Evolutionary conservation across 768 basidiomycete species (phyloP), one percentile per base, ranked within the genome.

Genomic region (Tulasnella sp.): DNA sequence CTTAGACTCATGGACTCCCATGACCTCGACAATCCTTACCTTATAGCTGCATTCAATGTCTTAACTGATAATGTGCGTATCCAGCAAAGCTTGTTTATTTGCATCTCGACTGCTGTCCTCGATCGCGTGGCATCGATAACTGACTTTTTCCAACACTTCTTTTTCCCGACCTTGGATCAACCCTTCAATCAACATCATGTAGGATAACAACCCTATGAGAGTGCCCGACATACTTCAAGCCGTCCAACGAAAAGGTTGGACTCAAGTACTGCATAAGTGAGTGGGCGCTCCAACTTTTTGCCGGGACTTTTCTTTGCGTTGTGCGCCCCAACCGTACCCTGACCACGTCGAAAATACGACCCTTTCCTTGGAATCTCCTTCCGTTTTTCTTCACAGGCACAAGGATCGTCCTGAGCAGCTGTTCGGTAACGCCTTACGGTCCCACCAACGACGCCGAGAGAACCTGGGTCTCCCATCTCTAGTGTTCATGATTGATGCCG

Each of bases 31-130:
- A 59, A 59, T 50, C 57, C 57, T 42, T 59, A 59, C 57, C 42
- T 59, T 4, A 29, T 49, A 27, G 57, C 57, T 5, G 62, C 62
- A 4, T 52, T 49, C 50, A 62, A 62, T 48, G 62, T 62, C 31
- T 60, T 62, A 22, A 61, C 61, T 44, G 52, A 60, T 24, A 58
- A 62, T 45, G 62, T 62, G 50, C 30, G 61, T 61, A 3, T 30
- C 27, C 0, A 17, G 30, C 34, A 42, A 22, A 12, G 0, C 52
- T 38, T 22, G 41, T 43, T 44, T 46, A 56, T 56, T 56, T 56
- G 21, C 34, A 38, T 38, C 34, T 38, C 34, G 34, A 38, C 34
- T 38, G 34, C 41, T 43, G 46, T 11, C 42, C 42, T 56, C 54
- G 44, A 43, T 31, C 24, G 19, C 19, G 45, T 19, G 45, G 45